phyloP scores from a whole-genome alignment of 805 yeast species.

The Metschnikowia santaceciliae region DNA sequence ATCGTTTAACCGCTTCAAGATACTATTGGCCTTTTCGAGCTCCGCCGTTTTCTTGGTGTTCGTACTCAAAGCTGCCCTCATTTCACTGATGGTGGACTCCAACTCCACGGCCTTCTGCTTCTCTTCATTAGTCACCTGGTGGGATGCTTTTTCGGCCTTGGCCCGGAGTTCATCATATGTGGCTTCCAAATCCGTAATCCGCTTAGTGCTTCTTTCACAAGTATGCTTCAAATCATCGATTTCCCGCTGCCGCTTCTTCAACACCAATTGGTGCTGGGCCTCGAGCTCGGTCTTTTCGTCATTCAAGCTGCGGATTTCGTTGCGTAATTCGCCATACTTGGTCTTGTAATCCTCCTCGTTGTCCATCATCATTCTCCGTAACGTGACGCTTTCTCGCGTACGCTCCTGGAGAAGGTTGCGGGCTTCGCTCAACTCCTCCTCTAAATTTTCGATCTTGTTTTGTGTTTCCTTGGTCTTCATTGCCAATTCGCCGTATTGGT shows the following conservation, averaged over 20 bases:
- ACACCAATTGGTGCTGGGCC: conserved; percentile 42
- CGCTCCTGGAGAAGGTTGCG: conserved; percentile 73
- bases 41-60: conserved; percentile 53
- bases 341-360: conserved; percentile 55
- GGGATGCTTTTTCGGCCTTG: conserved; percentile 21
- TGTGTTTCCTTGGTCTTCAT: conserved; percentile 65
- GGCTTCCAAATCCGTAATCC: conserved; percentile 38
- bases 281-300: conserved; percentile 67
- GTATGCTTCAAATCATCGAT: conserved; percentile 49
- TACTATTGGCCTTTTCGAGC: conserved; percentile 47
- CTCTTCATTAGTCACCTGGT: conserved; percentile 5
- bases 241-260: conserved; percentile 61
- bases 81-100: conserved; percentile 33
- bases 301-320: conserved; percentile 43
- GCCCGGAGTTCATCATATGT: conserved; percentile 24
- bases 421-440: conserved; percentile 79
- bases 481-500: conserved; percentile 67
- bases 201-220: conserved; percentile 41
- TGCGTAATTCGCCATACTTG: conserved; percentile 52
- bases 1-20: conserved; percentile 59
- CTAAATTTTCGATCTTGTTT: conserved; percentile 58
- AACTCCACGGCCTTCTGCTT: conserved; percentile 18
- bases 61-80: conserved; percentile 51
- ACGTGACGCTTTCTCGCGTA: conserved; percentile 69
- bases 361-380: conserved; percentile 66